Conservation (phyloP, 805 yeast species). For the Candida ficus region DNA sequence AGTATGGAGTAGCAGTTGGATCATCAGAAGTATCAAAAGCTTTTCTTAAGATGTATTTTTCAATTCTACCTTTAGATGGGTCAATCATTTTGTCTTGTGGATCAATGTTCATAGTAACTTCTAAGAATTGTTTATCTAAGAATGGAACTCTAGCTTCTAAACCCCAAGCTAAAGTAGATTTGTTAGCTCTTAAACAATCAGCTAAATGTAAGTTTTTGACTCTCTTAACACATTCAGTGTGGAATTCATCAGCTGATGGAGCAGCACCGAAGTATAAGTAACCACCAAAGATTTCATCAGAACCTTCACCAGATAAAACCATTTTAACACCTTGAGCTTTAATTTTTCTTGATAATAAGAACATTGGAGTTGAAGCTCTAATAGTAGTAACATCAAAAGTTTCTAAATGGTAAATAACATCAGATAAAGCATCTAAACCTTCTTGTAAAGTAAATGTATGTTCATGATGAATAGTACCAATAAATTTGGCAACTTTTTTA, state of each 20-base stretch:
- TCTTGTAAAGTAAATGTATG: conserved; percentile 96
- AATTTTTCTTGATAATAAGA: conserved; percentile 89
- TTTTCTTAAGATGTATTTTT: conserved; percentile 93
- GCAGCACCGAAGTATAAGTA: conserved; percentile 96
- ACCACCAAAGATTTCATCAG: conserved; percentile 98
- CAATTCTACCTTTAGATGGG: conserved; percentile 70
- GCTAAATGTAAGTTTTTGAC: conserved; percentile 96
- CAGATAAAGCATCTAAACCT: conserved; percentile 92
- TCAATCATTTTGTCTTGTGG: conserved; percentile 88
- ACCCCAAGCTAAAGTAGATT: conserved; percentile 99
- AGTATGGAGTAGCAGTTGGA: conserved; percentile 72
- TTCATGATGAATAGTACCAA: conserved; percentile 96
- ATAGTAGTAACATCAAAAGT: conserved; percentile 98
- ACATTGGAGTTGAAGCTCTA: conserved; percentile 99
- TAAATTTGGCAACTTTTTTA: conserved; percentile 90
- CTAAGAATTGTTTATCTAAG: conserved; percentile 90
- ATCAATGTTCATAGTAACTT: conserved; percentile 89
- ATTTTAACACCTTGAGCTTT: conserved; percentile 99
- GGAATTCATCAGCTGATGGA: conserved; percentile 90
- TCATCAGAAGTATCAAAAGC: conserved; percentile 94
- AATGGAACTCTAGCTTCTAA: conserved; percentile 99
- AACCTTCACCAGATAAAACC: conserved; percentile 99
- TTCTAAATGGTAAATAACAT: conserved; percentile 93
- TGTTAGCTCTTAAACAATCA: conserved; percentile 98
- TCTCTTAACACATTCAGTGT: conserved; percentile 89